A percentile compares a stretch with the other conserved stretches of the same genome.
Evolutionary conservation across 441 rosid genomes (phyloP).

Genomic region (Mallotus japonicus): DNA sequence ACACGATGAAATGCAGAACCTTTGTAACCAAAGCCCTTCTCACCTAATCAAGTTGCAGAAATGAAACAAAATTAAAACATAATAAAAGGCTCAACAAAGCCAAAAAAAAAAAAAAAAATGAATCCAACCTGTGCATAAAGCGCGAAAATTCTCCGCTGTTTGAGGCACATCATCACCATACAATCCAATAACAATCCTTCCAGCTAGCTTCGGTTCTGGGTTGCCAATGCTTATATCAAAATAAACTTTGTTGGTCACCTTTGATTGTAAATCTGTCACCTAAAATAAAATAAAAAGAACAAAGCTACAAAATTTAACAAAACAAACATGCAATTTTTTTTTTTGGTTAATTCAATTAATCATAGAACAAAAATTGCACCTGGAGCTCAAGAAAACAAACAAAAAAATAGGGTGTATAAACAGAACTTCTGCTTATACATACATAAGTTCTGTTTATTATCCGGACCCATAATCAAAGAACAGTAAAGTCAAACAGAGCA

Average conservation of each 20-base stretch:
- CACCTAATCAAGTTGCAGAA: conserved; percentile 52
- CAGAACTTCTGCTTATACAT: no score
- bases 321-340: no score
- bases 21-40: conserved; percentile 93
- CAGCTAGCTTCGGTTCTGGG: conserved; percentile 82
- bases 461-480: background rate
- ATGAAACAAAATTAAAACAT: conserved; percentile 1
- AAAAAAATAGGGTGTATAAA: no score
- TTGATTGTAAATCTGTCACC: conserved; percentile 60
- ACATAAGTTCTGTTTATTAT: no score
- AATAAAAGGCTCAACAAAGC: background rate
- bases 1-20: conserved; percentile 86
- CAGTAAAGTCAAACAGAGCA: background rate
- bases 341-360: background rate
- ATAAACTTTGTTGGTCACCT: conserved; percentile 85
- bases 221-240: conserved; percentile 91
- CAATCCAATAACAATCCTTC: conserved; percentile 88
- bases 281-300: conserved; percentile 22
- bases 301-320: background rate
- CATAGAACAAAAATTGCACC: background rate
- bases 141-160: conserved; percentile 92
- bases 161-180: conserved; percentile 95
- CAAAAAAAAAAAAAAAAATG: background rate
- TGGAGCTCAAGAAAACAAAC: background rate
- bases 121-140: conserved; percentile 81